Evolutionary conservation across 1,284 basidiomycete genomes (phyloP), one percentile per base, ranked within the genome.

Genomic region (Austroboletus olivaceoglutinosus): DNA sequence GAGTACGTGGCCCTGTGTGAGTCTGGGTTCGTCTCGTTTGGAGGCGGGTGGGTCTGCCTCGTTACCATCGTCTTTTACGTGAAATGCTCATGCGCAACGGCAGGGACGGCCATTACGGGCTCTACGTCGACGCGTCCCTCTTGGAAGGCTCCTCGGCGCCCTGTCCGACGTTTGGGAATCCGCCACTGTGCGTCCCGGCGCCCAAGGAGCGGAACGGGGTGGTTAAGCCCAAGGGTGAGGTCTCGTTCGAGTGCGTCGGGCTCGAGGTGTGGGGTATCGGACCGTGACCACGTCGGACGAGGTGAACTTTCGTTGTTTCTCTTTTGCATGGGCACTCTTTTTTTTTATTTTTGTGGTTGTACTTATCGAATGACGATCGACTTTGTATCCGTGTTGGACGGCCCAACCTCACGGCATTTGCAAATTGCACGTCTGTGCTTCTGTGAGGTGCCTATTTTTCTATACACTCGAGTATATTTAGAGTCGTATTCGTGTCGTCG

Each of bases 1-100:
- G 87, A 89, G 53, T 98, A 98, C 63, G 87, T 97, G 50, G 85
- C 91, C 19, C 75, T 97, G 3, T 93, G 92, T 67, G 91, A 94
- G 58, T 72, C 80, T 0, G 77, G 81, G 37, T 90, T 85, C 60
- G 76, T 95, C 55, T 93, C 90, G 0, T 91, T 96, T 63, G 93
- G 93, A 7, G 93, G 93, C 60, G 93, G 93, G 92, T 93, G 58
- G 57, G 89, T 76, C n/a, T n/a, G 16, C 9, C 9, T 16, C 16
- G 21, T 40, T n/a, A n/a, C n/a, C n/a, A n/a, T n/a, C n/a, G 7
- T 4, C 13, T 21, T 11, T 29, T 13, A 8, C 29, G 5, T 27
- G 2, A 18, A 18, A 29, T 27, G 40, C 10, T 29, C n/a, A 18
- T 2, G 6, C 38, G n/a, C 22, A 9, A 3, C 16, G 10, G 1